These are phyloP conservation scores for Penicillium sclerotigenum DNA, from an alignment of 2,329 filamentous ascomycete species.

Conservation along the genomic window DNA sequence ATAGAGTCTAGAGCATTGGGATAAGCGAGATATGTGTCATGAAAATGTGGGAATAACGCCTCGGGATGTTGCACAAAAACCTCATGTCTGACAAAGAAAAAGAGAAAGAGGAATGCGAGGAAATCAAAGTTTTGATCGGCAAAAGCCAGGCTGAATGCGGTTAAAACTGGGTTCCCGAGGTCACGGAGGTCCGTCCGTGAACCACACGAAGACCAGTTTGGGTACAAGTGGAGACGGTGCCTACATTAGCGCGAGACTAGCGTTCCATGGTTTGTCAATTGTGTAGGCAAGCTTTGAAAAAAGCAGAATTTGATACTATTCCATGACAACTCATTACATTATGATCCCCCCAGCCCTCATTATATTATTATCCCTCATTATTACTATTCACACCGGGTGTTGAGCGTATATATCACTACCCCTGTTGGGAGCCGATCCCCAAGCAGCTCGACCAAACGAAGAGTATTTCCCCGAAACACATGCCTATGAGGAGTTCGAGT, in stretches of 20 bases:
- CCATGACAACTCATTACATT: not conserved
- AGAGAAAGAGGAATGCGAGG: not conserved
- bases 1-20: not conserved
- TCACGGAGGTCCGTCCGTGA: not conserved
- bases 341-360: not conserved
- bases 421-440: not conserved
- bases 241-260: not conserved
- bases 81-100: not conserved
- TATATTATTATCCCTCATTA: not conserved
- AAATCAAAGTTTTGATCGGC: not conserved
- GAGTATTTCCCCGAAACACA: not conserved
- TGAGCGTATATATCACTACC: not conserved
- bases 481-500: slow-evolving; percentile 18
- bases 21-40: no score
- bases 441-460: not conserved
- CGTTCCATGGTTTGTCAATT: not conserved
- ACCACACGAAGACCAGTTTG: not conserved
- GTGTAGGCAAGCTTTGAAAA: not conserved
- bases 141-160: not conserved
- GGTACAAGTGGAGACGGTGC: not conserved
- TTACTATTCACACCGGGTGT: not conserved
- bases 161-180: not conserved
- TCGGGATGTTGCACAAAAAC: not conserved
- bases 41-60: not conserved
- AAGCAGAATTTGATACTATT: not conserved